phyloP scores from a whole-genome alignment of 768 basidiomycete genomes.

The Flagelloscypha sp. region DNA sequence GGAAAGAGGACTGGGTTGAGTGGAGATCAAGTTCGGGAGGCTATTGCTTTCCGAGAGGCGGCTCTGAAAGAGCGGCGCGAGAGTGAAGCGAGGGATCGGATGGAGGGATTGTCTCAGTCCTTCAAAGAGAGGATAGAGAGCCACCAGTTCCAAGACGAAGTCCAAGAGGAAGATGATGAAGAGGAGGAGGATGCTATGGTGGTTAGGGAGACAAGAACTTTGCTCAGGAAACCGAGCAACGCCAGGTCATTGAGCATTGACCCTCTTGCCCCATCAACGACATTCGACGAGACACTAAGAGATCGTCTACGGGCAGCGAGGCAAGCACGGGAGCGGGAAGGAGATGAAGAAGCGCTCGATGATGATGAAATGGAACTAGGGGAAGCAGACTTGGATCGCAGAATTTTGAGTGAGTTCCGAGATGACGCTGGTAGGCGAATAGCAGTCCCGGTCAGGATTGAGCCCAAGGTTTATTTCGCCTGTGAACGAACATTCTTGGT shows the following conservation, averaged over 20 bases:
- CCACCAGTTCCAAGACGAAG: slow-evolving; percentile 18
- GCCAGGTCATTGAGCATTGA: slow-evolving; percentile 57
- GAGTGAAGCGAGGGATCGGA: slow-evolving; percentile 12
- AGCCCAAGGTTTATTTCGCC: slow-evolving; percentile 98
- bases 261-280: slow-evolving; percentile 74
- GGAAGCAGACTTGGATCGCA: slow-evolving; percentile 36
- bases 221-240: slow-evolving; percentile 13
- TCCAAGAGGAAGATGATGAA: slow-evolving; percentile 14
- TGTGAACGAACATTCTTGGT: slow-evolving; percentile 91
- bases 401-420: slow-evolving; percentile 57
- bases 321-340: slow-evolving; percentile 16
- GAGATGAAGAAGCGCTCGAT: slow-evolving; percentile 35
- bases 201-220: slow-evolving; percentile 6
- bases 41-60: slow-evolving; percentile 78
- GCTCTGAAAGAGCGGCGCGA: slow-evolving; percentile 49
- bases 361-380: slow-evolving; percentile 19
- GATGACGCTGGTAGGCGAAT: slow-evolving; percentile 87
- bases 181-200: slow-evolving; percentile 21
- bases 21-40: slow-evolving; percentile 68
- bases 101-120: slow-evolving; percentile 24
- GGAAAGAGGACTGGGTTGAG: slow-evolving; percentile 71
- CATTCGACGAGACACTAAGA: slow-evolving; percentile 79
- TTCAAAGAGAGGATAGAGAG: slow-evolving; percentile 11
- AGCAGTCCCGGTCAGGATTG: slow-evolving; percentile 89
- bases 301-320: slow-evolving; percentile 43